Evolutionary conservation across 1,139 yeast genomes (phyloP).

Genomic region (Candida mesenterica): DNA sequence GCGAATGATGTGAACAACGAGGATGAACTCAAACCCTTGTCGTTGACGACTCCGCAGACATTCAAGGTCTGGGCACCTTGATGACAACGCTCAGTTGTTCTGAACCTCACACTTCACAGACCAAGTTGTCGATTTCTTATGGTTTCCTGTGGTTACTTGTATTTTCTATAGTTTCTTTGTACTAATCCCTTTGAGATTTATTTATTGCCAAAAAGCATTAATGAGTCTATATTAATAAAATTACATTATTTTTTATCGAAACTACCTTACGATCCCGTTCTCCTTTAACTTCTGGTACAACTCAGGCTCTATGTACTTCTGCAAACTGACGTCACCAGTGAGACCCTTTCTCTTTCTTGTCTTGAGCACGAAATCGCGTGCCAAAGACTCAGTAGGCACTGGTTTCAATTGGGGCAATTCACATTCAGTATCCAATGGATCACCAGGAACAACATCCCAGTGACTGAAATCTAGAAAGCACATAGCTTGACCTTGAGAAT

Average conservation of each 20-base stretch:
- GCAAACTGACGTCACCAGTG: constrained; percentile 72
- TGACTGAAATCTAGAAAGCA: constrained; percentile 62
- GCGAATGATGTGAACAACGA: constrained; percentile 12
- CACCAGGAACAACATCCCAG: constrained; percentile 88
- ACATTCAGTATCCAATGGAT: constrained; percentile 72
- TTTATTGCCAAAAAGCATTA: background rate
- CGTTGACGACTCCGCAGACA: constrained; percentile 77
- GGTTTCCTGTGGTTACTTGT: no score
- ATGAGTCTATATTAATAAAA: background rate
- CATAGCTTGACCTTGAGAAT: constrained; percentile 77
- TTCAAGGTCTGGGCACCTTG: constrained; percentile 83
- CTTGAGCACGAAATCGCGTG: constrained; percentile 86
- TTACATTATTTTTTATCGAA: background rate
- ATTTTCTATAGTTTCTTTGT: background rate
- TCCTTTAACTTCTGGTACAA: constrained; percentile 54
- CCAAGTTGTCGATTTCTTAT: no score
- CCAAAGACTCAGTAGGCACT: constrained; percentile 66
- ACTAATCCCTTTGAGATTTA: background rate
- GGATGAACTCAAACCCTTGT: constrained; percentile 60
- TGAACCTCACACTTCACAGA: no score
- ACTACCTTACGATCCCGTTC: constrained; percentile 38
- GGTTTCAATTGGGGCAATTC: constrained; percentile 70
- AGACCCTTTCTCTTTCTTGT: constrained; percentile 86
- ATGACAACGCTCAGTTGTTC: no score
- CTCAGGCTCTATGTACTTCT: constrained; percentile 66